A percentile compares a stretch with the other conserved stretches of the same genome.
These are phyloP conservation scores for Millerozyma miso DNA, from an alignment of 805 yeast genomes.

Conservation along the genomic window DNA sequence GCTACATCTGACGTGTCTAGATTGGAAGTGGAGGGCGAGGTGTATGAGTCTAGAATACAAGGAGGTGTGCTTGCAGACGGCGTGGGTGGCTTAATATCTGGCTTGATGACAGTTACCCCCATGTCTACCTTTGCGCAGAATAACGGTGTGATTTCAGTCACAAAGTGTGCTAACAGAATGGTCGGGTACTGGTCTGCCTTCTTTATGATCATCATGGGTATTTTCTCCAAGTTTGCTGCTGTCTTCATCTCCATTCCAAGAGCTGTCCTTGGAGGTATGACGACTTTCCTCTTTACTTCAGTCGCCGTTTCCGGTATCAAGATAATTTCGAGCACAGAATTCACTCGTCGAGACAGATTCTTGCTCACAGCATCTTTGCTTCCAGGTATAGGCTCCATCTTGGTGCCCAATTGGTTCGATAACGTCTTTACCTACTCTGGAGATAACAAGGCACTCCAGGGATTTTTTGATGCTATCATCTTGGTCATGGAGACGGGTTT, in stretches of 20 bases:
- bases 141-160: conserved; percentile 89
- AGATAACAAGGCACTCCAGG: conserved; percentile 49
- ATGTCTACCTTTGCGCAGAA: conserved; percentile 92
- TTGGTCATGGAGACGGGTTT: conserved; percentile 72
- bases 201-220: conserved; percentile 80
- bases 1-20: conserved; percentile 92
- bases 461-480: conserved; percentile 64
- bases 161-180: conserved; percentile 83
- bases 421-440: conserved; percentile 65
- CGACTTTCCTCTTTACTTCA: conserved; percentile 67
- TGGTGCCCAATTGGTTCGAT: conserved; percentile 63
- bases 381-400: conserved; percentile 64
- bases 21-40: conserved; percentile 74
- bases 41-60: conserved; percentile 81
- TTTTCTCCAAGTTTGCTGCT: conserved; percentile 82
- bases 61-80: conserved; percentile 94
- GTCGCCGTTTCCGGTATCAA: conserved; percentile 74
- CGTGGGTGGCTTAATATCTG: conserved; percentile 69
- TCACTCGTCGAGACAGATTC: conserved; percentile 71
- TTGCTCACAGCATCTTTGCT: conserved; percentile 61
- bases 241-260: conserved; percentile 65
- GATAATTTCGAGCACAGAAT: conserved; percentile 57
- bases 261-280: conserved; percentile 77
- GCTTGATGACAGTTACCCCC: conserved; percentile 81
- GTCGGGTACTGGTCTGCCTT: conserved; percentile 80